A percentile compares a stretch with the other conserved stretches of the same genome.
These are phyloP conservation scores for Aspergillus mulundensis DNA, from an alignment of 495 filamentous ascomycete species.

Conservation along the genomic window DNA sequence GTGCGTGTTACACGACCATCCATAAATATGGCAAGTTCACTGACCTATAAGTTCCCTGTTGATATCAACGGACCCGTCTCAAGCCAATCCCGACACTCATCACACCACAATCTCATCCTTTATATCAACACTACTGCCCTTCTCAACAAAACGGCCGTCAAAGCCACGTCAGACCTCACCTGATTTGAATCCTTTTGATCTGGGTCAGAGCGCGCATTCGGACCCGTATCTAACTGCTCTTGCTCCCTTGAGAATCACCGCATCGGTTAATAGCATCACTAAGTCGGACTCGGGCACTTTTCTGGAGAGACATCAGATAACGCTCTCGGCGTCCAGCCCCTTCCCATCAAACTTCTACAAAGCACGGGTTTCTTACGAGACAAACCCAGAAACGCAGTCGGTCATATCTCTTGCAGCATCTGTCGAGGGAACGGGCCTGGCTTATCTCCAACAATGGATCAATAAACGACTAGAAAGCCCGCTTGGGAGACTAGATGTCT, in stretches of 20 bases:
- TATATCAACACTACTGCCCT: constrained; percentile 39
- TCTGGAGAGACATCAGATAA: constrained; percentile 36
- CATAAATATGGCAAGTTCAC: not conserved
- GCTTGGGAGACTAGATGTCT: constrained; percentile 36
- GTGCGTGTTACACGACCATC: constrained; percentile 17
- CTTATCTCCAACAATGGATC: constrained; percentile 39
- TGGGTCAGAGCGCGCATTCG: constrained; percentile 27
- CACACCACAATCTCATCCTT: constrained; percentile 33
- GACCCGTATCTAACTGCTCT: constrained; percentile 35
- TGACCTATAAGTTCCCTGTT: constrained; percentile 29
- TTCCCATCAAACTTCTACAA: constrained; percentile 37
- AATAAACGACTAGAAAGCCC: constrained; percentile 32
- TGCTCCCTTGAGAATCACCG: constrained; percentile 32
- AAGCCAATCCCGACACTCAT: constrained; percentile 13
- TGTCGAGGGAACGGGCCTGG: constrained; percentile 26
- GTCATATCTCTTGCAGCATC: constrained; percentile 30
- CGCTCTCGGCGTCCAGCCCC: constrained; percentile 33
- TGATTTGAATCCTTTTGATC: constrained; percentile 35
- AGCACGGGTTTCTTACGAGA: constrained; percentile 36
- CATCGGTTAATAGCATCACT: constrained; percentile 23
- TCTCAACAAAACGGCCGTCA: constrained; percentile 30
- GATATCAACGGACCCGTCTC: constrained; percentile 22
- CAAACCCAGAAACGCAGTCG: constrained; percentile 36
- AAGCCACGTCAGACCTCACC: constrained; percentile 21
- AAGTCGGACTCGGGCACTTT: constrained; percentile 14